Conservation (phyloP, 2,329 filamentous ascomycete genomes). For the Xylariaceae sp. region DNA sequence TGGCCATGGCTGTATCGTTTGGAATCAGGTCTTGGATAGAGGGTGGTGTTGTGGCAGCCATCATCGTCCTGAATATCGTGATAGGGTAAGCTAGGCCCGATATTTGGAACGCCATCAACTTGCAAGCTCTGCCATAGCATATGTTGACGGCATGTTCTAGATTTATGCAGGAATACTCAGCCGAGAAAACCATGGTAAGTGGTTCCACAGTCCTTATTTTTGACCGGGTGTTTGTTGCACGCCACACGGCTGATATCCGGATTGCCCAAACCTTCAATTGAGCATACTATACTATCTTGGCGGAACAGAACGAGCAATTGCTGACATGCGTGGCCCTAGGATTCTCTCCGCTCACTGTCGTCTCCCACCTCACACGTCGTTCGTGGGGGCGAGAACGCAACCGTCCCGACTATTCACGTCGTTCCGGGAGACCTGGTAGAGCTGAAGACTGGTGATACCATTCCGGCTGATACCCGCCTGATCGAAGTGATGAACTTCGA, state of each 20-base stretch:
- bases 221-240: too few species aligned
- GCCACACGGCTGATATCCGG: too few species aligned
- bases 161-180: conserved; percentile 47
- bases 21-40: conserved; percentile 48
- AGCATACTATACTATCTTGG: too few species aligned
- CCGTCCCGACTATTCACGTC: conserved; percentile 45
- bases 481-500: conserved; percentile 48
- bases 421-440: conserved; percentile 53
- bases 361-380: conserved; percentile 43
- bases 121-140: too few species aligned
- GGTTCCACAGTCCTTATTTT: too few species aligned
- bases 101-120: too few species aligned
- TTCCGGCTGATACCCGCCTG: conserved; percentile 35
- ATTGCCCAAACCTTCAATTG: too few species aligned
- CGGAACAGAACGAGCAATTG: too few species aligned
- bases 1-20: conserved; percentile 45
- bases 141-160: too few species aligned
- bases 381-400: conserved; percentile 40
- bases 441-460: conserved; percentile 39
- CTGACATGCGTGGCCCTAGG: too few species aligned
- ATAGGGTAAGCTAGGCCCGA: too few species aligned
- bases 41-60: conserved; percentile 43
- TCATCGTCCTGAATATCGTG: conserved; percentile 45
- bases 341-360: conserved; percentile 41
- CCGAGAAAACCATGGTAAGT: conserved; percentile 52